phyloP scores from a whole-genome alignment of 2,329 filamentous ascomycete genomes.

The Cephalotrichum gorgonifer region DNA sequence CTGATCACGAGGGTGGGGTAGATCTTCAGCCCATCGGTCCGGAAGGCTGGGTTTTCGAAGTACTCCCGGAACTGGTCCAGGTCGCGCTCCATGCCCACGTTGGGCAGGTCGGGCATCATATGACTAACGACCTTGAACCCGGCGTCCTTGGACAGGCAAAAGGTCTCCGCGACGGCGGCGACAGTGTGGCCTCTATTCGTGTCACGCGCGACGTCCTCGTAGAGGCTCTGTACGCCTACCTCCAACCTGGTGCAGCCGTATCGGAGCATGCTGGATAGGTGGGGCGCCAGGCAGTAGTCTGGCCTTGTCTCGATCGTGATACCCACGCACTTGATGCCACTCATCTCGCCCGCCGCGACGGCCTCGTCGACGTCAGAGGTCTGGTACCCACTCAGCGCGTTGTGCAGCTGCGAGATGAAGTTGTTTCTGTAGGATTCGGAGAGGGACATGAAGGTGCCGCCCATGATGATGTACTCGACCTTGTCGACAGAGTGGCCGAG shows the following conservation, averaged over 20 bases:
- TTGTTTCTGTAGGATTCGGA: slow-evolving; percentile 80
- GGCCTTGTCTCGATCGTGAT: slow-evolving; percentile 97
- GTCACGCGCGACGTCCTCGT: slow-evolving; percentile 96
- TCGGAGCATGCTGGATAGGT: slow-evolving; percentile 90
- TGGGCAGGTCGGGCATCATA: slow-evolving; percentile 99
- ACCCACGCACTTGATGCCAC: slow-evolving; percentile 92
- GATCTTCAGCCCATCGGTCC: slow-evolving; percentile 94
- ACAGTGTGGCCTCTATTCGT: slow-evolving; percentile 97
- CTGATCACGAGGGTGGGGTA: slow-evolving; percentile 96
- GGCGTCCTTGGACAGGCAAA: slow-evolving; percentile 93
- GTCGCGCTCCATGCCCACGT: slow-evolving; percentile 97
- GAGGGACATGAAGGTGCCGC: slow-evolving; percentile 97
- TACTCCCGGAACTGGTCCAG: slow-evolving; percentile 96
- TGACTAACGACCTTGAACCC: slow-evolving; percentile 98
- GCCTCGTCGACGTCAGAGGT: slow-evolving; percentile 92
- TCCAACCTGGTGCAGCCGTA: slow-evolving; percentile 94
- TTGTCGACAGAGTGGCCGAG: slow-evolving; percentile 97
- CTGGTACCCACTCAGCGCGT: slow-evolving; percentile 91
- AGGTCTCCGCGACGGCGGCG: slow-evolving; percentile 88
- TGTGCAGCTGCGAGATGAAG: slow-evolving; percentile 93
- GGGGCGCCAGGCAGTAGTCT: slow-evolving; percentile 94
- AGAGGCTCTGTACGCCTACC: slow-evolving; percentile 90
- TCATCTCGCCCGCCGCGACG: slow-evolving; percentile 89
- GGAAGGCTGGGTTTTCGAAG: slow-evolving; percentile 91
- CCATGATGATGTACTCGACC: slow-evolving; percentile 99